Base-by-base conservation (phyloP, 139 green algal species). In the Tetradesmus lagerheimii region DNA sequence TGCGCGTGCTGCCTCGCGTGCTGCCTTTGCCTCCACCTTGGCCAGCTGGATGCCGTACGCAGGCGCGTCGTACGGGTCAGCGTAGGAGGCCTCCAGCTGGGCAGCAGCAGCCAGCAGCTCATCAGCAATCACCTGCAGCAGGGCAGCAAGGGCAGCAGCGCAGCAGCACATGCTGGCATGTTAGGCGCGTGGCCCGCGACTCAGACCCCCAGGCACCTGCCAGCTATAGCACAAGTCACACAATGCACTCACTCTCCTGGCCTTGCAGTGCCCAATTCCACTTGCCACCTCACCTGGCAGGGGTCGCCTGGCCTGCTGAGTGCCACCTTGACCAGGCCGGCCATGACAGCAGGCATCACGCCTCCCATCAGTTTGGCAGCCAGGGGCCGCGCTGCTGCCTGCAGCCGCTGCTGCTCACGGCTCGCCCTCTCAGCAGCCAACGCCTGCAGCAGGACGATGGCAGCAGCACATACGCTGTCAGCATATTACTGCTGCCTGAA, bases 11-110 rank as follows among this genome's bases (percentile, higher is more conserved):
- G 80, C 85, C 64, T 92, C 89, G 0, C 89, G 77, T 41, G 85
- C 89, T 74, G 47, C 53, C 85, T 93, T 93, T n/a, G 91, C 91
- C 45, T 91, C 85, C 34, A 92, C 84, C 71, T 93, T 93, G 15
- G 80, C 89, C 78, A 90, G 77, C 79, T 92, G 88, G 3, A 90
- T 57, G 35, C 35, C 89, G 77, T 93, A 93, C 27, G 47, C 15
- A 20, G 71, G 64, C 25, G 86, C 74, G 62, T 75, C 47, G 39
- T 93, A 93, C 23, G 91, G 91, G 71, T 92, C 80, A 29, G 41
- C n/a, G 27, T 89, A 91, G 6, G 29, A 8, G 18, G 74, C 84
- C 38, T 91, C 80, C 37, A 75, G 53, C 50, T 38, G 83, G 8
- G 39, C 88, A 25, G 89, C 91, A 27, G 85, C 91, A 25, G 62